Conservation (phyloP, 257 asterid genomes). For the Echites panduratus region DNA sequence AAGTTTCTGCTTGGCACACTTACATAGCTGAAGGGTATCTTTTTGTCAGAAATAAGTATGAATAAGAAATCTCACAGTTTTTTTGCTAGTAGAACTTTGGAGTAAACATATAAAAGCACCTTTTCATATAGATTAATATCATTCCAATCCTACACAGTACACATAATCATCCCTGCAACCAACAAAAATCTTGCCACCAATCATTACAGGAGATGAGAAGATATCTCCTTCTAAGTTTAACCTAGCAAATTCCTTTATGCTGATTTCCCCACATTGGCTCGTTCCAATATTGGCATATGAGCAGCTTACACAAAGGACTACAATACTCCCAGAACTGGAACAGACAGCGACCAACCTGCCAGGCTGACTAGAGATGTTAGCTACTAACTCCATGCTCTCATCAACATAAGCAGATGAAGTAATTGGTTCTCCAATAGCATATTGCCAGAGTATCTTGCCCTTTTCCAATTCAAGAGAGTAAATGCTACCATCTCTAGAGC, state of each 20-base stretch:
- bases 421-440: constrained; percentile 56
- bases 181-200: constrained; percentile 70
- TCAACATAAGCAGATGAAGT: constrained; percentile 79
- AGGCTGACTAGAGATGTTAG: constrained; percentile 29
- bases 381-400: constrained; percentile 42
- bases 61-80: neutral
- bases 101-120: neutral
- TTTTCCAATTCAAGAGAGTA: constrained; percentile 72
- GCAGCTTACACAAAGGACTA: constrained; percentile 37
- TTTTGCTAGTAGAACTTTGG: neutral
- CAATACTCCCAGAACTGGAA: constrained; percentile 67
- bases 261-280: constrained; percentile 17
- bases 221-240: constrained; percentile 67
- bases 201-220: constrained; percentile 94
- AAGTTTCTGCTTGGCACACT: neutral
- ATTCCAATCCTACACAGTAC: constrained; percentile 45
- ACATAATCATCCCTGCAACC: constrained; percentile 82
- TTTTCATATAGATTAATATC: neutral
- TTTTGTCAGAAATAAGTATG: neutral
- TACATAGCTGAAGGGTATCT: neutral
- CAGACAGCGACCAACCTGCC: constrained; percentile 71
- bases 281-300: constrained; percentile 19
- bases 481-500: constrained; percentile 80
- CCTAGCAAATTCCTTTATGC: constrained; percentile 57
- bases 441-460: constrained; percentile 68